These are phyloP conservation scores for Aphanoascus verrucosus DNA, from an alignment of 2,329 filamentous ascomycete species.

Conservation along the genomic window DNA sequence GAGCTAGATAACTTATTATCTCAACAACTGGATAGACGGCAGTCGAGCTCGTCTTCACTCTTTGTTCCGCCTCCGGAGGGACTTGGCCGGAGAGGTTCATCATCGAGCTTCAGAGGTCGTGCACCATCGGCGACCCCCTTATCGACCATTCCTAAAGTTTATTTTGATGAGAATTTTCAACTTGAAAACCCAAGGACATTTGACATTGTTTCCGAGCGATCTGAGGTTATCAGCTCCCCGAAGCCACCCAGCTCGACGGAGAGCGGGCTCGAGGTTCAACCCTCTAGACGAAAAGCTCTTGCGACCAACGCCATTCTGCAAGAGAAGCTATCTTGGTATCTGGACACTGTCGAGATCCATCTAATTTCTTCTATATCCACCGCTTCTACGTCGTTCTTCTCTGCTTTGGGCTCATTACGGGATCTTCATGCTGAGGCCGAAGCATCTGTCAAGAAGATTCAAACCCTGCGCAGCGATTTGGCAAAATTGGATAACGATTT, in stretches of 20 bases:
- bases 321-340: slow-evolving; percentile 98
- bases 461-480: slow-evolving; percentile 66
- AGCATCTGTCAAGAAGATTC: slow-evolving; percentile 80
- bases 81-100: slow-evolving; percentile 25
- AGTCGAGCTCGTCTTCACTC: slow-evolving; percentile 24
- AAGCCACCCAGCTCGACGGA: slow-evolving; percentile 44
- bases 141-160: slow-evolving; percentile 83
- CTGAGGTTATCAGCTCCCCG: slow-evolving; percentile 74
- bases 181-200: slow-evolving; percentile 94
- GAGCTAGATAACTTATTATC: slow-evolving; percentile 42
- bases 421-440: slow-evolving; percentile 87
- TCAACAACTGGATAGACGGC: slow-evolving; percentile 33
- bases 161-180: slow-evolving; percentile 91
- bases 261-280: slow-evolving; percentile 40
- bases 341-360: slow-evolving; percentile 98
- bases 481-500: slow-evolving; percentile 75
- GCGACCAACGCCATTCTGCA: slow-evolving; percentile 95
- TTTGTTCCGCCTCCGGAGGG: slow-evolving; percentile 6
- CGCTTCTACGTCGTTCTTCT: slow-evolving; percentile 92
- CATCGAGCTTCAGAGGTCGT: slow-evolving; percentile 36
- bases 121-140: slow-evolving; percentile 56
- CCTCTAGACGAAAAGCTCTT: slow-evolving; percentile 59
- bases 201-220: slow-evolving; percentile 89
- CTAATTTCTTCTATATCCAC: slow-evolving; percentile 92
- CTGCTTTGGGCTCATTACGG: slow-evolving; percentile 77